These are phyloP conservation scores for Theobroma cacao DNA, from an alignment of 345 rosid species.

Conservation along the genomic window DNA sequence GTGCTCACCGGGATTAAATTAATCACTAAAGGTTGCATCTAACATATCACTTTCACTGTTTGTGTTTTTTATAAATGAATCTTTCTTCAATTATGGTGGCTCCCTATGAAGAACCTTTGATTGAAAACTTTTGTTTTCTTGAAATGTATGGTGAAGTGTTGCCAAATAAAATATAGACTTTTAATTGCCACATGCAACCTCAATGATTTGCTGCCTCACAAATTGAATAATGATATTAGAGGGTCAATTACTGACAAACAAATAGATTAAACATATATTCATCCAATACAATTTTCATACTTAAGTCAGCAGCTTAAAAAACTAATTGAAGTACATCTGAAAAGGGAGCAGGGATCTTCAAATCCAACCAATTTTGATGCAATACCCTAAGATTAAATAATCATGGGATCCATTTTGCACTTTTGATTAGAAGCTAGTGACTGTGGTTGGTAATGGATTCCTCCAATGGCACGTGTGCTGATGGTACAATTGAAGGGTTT, in stretches of 20 bases:
- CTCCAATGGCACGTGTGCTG: neutral
- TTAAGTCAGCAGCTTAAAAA: neutral
- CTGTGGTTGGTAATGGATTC: neutral
- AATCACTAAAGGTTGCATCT: constrained; percentile 13
- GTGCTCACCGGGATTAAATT: constrained; percentile 19
- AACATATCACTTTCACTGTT: neutral
- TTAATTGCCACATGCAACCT: neutral
- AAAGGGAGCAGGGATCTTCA: neutral
- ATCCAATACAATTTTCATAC: neutral
- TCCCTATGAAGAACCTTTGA: neutral
- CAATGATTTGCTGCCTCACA: constrained; percentile 1
- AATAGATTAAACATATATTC: neutral
- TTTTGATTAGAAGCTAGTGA: neutral
- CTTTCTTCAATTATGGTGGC: neutral
- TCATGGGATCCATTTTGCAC: neutral
- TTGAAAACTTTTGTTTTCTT: neutral
- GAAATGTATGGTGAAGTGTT: neutral
- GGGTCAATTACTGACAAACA: neutral
- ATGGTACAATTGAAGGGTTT: neutral
- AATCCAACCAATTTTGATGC: neutral
- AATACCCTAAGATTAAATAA: neutral
- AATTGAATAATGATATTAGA: neutral
- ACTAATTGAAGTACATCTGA: neutral
- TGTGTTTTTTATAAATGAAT: neutral
- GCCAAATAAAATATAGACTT: neutral